phyloP scores from a whole-genome alignment of 768 basidiomycete genomes.

The Galerina sulciceps region DNA sequence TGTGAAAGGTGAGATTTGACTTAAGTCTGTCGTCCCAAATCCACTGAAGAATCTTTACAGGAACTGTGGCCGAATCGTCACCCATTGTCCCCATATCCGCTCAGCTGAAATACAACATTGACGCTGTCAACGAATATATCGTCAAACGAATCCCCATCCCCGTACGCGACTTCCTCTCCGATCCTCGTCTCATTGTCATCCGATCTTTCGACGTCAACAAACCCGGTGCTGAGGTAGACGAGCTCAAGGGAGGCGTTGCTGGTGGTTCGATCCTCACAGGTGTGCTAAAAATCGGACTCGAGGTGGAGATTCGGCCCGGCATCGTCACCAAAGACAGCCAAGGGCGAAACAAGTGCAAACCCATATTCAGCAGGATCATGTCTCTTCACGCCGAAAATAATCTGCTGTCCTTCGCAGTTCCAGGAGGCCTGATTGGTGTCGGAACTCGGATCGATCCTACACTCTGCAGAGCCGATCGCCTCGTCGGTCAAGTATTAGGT shows the following conservation, averaged over 20 bases:
- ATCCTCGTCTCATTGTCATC: conserved; percentile 95
- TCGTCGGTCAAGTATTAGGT: conserved; percentile 96
- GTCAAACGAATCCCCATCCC: conserved; percentile 96
- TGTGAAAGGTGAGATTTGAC: conserved; percentile 73
- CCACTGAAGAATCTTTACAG: conserved; percentile 42
- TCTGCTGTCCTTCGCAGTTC: conserved; percentile 91
- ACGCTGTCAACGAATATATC: conserved; percentile 98
- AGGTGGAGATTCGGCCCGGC: conserved; percentile 96
- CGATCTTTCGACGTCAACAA: conserved; percentile 99
- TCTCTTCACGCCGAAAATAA: conserved; percentile 96
- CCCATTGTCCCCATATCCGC: conserved; percentile 99
- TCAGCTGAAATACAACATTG: conserved; percentile 98
- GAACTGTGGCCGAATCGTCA: conserved; percentile 95
- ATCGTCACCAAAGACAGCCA: conserved; percentile 94
- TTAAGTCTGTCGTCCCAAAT: neutral
- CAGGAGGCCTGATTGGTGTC: conserved; percentile 97
- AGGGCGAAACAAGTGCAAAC: conserved; percentile 89
- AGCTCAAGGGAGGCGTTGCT: conserved; percentile 97
- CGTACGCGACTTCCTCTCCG: conserved; percentile 87
- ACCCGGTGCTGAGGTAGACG: conserved; percentile 95
- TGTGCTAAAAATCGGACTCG: conserved; percentile 86
- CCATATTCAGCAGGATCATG: conserved; percentile 91
- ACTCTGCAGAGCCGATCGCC: conserved; percentile 92
- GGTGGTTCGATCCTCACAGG: conserved; percentile 96
- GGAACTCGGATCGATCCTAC: conserved; percentile 97